These are phyloP conservation scores for Cyberlindnera suaveolens DNA, from an alignment of 805 yeast genomes.

Conservation along the genomic window DNA sequence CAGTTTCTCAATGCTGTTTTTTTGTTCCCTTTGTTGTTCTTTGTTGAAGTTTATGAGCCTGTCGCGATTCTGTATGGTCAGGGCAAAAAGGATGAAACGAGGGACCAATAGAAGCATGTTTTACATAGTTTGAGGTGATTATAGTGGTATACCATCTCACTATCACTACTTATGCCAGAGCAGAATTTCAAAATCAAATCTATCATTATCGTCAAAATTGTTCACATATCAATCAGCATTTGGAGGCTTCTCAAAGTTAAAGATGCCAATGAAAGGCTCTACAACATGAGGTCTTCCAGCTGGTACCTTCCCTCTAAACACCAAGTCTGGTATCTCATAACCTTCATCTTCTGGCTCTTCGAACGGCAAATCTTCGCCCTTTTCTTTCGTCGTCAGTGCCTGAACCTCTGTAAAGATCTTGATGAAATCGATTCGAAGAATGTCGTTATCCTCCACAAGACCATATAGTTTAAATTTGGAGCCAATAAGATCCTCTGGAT, in stretches of 20 bases:
- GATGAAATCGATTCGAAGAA: conserved; percentile 45
- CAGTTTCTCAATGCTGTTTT: too few species aligned
- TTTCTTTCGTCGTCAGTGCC: conserved; percentile 5
- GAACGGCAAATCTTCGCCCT: conserved; percentile 8
- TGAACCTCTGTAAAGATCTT: conserved; percentile 30
- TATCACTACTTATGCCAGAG: too few species aligned
- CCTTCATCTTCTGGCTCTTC: conserved; percentile 31
- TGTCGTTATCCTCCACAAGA: conserved; percentile 38
- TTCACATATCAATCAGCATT: not conserved
- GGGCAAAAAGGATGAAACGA: too few species aligned
- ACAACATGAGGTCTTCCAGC: conserved; percentile 45
- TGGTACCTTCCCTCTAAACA: conserved; percentile 47
- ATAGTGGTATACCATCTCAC: too few species aligned
- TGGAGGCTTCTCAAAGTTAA: conserved; percentile 37
- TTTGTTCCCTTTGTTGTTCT: too few species aligned
- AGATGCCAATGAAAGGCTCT: conserved; percentile 50
- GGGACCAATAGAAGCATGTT: too few species aligned
- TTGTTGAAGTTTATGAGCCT: too few species aligned
- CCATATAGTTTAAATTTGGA: conserved; percentile 45
- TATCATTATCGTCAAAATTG: not conserved
- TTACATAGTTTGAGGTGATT: too few species aligned
- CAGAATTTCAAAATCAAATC: too few species aligned
- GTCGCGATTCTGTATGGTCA: too few species aligned
- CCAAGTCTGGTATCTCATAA: conserved; percentile 38
- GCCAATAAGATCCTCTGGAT: conserved; percentile 38